Base-by-base conservation (phyloP, 73 alveolate species). In the Vitrella brassicaformis region DNA sequence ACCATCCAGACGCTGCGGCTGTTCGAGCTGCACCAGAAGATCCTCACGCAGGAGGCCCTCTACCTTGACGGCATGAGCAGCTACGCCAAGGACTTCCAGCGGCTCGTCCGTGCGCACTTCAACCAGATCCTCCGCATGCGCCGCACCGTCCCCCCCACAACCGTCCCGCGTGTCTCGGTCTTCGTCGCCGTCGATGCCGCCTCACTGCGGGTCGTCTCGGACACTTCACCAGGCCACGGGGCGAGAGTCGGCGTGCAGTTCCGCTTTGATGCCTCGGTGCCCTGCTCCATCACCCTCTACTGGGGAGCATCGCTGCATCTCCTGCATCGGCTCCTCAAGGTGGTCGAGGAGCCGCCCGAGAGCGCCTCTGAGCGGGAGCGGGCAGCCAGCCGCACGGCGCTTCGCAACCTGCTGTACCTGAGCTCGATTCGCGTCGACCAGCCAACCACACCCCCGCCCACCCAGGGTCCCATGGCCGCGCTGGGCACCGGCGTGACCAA, bases 61-160 rank as follows among this genome's bases (percentile, higher is more conserved):
- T 76, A 76, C 66, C 66, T 76, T 71, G 83, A 76, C n/a, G 75
- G 74, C 66, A 76, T 76, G 83, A 76, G 83, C 76, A 76, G 67
- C 28, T 76, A 76, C 31, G 83, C 80, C 0, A 31, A 47, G 71
- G 77, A 71, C 45, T 76, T 76, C 67, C 66, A 32, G 71, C 28
- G 67, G 76, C 71, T 76, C 27, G 68, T 76, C 71, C 70, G 83
- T 0, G 76, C 67, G 66, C 83, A 76, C 32, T 76, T 76, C 76
- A 76, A 76, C 68, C 83, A 76, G 71, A 76, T 76, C 31, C 76
- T 76, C 68, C 75, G 83, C 39, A 67, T 76, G 31, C 56, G 76
- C 26, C 56, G 83, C 45, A 76, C 83, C 0, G 83, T 76, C n/a
- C 83, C 83, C n/a, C 83, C 83, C 45, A 76, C 67, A 45, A 28